phyloP scores from a whole-genome alignment of 495 filamentous ascomycete genomes.

The Tuber aestivum region DNA sequence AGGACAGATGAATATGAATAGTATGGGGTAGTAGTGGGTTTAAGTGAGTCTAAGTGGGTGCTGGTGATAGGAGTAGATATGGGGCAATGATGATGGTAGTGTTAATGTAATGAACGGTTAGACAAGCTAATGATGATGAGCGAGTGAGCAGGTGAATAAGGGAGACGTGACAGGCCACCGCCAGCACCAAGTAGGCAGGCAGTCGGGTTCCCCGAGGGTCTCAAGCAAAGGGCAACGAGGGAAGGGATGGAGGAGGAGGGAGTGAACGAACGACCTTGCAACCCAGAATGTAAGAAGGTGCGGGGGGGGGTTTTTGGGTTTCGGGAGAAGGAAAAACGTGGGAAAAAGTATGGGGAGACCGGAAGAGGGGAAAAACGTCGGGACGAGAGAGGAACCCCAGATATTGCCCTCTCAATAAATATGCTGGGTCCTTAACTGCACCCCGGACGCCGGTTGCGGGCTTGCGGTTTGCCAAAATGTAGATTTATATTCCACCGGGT shows the following conservation, averaged over 20 bases:
- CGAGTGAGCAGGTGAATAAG: neutral
- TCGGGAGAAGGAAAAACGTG: conserved; percentile 37
- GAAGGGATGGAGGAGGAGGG: conserved; percentile 27
- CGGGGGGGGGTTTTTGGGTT: conserved; percentile 39
- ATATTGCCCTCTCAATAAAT: conserved; percentile 9
- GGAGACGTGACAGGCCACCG: neutral
- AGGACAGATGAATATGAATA: neutral
- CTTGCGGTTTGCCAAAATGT: neutral
- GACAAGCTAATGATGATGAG: neutral
- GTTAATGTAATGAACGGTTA: neutral
- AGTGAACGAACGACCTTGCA: conserved; percentile 37
- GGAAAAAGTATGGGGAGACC: conserved; percentile 39
- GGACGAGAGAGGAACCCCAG: conserved; percentile 27
- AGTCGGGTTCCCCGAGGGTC: neutral
- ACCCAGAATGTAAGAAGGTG: conserved; percentile 39
- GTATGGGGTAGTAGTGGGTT: neutral
- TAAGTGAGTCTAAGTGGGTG: neutral
- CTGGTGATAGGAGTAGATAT: neutral
- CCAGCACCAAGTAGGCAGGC: neutral
- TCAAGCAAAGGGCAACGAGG: neutral
- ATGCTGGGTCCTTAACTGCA: neutral
- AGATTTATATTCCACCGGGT: neutral
- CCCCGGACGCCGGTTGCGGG: neutral
- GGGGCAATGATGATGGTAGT: conserved; percentile 20
- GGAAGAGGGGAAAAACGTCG: conserved; percentile 39